phyloP scores from a whole-genome alignment of 2,329 filamentous ascomycete genomes.

The Clarireedia homoeocarpa region DNA sequence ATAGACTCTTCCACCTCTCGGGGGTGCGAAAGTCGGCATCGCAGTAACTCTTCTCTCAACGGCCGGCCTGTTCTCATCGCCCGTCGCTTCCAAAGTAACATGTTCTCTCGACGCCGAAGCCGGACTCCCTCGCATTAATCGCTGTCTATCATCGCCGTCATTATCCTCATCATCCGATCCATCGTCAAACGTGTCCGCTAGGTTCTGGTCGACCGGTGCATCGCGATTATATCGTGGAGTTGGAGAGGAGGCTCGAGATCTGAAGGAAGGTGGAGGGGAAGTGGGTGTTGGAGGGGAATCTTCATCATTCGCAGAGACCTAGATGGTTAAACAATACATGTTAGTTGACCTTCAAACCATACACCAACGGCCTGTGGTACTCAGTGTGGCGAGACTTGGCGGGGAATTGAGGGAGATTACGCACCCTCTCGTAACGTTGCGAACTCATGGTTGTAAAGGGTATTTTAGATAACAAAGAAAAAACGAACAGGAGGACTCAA shows the following conservation, averaged over 20 bases:
- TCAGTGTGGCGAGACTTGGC: constrained; percentile 17
- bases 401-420: constrained; percentile 18
- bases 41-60: constrained; percentile 23
- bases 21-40: constrained; percentile 23
- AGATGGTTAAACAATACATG: constrained; percentile 1
- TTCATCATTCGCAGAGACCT: constrained; percentile 54
- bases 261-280: constrained; percentile 77
- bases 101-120: constrained; percentile 24
- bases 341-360: too few species aligned
- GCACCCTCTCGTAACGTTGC: constrained; percentile 48
- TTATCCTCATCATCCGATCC: constrained; percentile 67
- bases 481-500: constrained; percentile 16
- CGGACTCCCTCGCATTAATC: constrained; percentile 64
- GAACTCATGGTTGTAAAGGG: constrained; percentile 24
- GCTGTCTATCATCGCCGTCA: constrained; percentile 73
- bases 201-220: constrained; percentile 59
- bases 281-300: constrained; percentile 32
- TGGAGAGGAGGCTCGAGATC: constrained; percentile 69
- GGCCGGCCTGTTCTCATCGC: constrained; percentile 15
- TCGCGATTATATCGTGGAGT: constrained; percentile 34
- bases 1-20: constrained; percentile 43
- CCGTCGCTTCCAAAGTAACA: constrained; percentile 21
- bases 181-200: constrained; percentile 85
- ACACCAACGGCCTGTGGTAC: too few species aligned
- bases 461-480: constrained; percentile 19